Conservation (phyloP, 495 filamentous ascomycete species). For the Patellaria atrata region DNA sequence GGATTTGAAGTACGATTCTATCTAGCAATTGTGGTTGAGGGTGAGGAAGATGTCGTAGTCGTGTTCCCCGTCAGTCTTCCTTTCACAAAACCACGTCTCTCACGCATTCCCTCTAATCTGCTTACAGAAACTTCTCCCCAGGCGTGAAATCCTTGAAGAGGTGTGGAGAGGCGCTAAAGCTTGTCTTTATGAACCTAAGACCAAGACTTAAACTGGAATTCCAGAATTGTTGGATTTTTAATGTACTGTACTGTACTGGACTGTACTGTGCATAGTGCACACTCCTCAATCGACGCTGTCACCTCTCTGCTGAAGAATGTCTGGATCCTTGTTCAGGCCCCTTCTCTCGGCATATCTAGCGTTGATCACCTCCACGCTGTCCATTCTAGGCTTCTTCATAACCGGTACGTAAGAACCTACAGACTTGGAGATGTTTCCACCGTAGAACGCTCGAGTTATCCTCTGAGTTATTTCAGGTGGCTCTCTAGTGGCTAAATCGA, state of each 20-base stretch:
- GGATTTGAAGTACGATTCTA: slow-evolving; percentile 89
- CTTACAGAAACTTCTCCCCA: slow-evolving; percentile 48
- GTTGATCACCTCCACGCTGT: slow-evolving; percentile 57
- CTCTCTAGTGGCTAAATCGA: slow-evolving; percentile 14
- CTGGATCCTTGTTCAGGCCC: too few species aligned
- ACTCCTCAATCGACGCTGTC: too few species aligned
- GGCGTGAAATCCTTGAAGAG: slow-evolving; percentile 53
- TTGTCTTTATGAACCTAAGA: slow-evolving; percentile 59
- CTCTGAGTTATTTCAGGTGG: slow-evolving; percentile 16
- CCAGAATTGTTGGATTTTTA: too few species aligned
- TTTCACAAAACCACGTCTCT: slow-evolving; percentile 5
- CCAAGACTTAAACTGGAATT: too few species aligned
- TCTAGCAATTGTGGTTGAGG: slow-evolving; percentile 79
- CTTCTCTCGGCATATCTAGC: slow-evolving; percentile 60
- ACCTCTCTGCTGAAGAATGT: too few species aligned
- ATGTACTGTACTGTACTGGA: too few species aligned
- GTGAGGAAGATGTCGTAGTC: slow-evolving; percentile 75
- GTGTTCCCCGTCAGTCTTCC: slow-evolving; percentile 60
- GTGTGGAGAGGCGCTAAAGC: slow-evolving; percentile 71
- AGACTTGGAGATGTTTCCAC: slow-evolving; percentile 43
- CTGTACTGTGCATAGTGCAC: too few species aligned
- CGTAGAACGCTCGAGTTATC: slow-evolving; percentile 54
- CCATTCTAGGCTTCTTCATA: slow-evolving; percentile 46
- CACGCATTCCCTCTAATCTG: background rate
- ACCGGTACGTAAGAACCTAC: slow-evolving; percentile 60